A percentile compares a stretch with the other conserved stretches of the same genome.
These are phyloP conservation scores for Carpinus viminea DNA, from an alignment of 306 rosid species.

Conservation along the genomic window DNA sequence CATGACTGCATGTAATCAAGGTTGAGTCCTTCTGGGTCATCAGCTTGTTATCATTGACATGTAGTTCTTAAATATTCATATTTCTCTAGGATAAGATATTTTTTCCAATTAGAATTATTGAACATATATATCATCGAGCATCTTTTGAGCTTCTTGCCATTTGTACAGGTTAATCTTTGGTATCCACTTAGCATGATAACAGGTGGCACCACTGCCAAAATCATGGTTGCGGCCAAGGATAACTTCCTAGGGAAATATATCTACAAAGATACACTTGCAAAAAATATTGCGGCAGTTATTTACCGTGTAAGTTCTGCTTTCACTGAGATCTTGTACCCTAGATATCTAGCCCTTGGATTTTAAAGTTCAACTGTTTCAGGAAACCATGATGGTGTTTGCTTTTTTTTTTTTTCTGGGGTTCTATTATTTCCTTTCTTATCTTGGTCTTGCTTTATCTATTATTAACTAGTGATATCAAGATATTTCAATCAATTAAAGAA, in stretches of 20 bases:
- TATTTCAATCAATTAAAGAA: neutral
- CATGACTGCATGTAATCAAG: neutral
- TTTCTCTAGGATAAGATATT: neutral
- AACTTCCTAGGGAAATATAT: slow-evolving; percentile 89
- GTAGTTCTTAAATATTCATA: neutral
- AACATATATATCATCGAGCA: neutral
- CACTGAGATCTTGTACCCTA: neutral
- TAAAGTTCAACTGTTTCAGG: too few species aligned
- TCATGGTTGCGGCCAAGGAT: slow-evolving; percentile 94
- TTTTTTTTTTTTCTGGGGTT: neutral
- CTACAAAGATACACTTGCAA: slow-evolving; percentile 87
- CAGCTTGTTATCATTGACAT: neutral
- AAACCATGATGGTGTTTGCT: neutral
- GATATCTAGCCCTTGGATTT: too few species aligned
- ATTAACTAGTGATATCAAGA: neutral
- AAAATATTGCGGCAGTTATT: slow-evolving; percentile 90
- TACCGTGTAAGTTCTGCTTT: slow-evolving; percentile 50
- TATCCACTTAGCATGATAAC: slow-evolving; percentile 86
- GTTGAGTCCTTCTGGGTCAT: neutral
- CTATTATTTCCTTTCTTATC: neutral
- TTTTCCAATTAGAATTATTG: neutral
- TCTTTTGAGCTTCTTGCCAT: neutral
- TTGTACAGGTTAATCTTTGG: slow-evolving; percentile 75
- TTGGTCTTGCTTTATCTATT: neutral
- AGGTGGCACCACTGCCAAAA: slow-evolving; percentile 96